Base-by-base conservation (phyloP, 1,139 yeast genomes). In the Citeromyces siamensis region DNA sequence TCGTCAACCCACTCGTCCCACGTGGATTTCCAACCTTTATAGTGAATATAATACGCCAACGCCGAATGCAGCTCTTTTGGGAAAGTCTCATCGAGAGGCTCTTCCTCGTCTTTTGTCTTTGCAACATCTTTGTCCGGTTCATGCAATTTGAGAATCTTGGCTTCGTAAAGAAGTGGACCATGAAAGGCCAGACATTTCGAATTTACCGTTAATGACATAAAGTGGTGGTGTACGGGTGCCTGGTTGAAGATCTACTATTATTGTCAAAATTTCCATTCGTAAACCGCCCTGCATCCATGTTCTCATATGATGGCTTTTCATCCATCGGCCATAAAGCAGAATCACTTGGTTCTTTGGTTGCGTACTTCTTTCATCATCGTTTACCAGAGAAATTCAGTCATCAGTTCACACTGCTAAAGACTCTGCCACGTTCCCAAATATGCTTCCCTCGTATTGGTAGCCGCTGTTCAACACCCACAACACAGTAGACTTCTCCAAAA, bases 1-100 rank as follows among this genome's bases (percentile, higher is more conserved):
- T 59, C 57, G 1, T 74, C 69, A 1, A 90, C 94, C 98, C 98
- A 90, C 55, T 90, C 98, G 53, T 90, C 97, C 96, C 96, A 88
- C 44, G 88, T 78, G 16, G 78, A 59, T 50, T 86, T 90, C 98
- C 98, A 90, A 2, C 98, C 97, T 49, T 79, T 83, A 58, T 90
- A 90, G 53, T 90, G 98, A 7, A 90, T 73, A 45, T 65, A 77
- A 55, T 74, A 88, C 16, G 31, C 23, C 23, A 26, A 19, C 45
- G 49, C n/a, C 5, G 31, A 16, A 12, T 12, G 5, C 10, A 23
- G 18, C n/a, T 26, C 38, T 13, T n/a, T 56, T 37, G 14, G 59
- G 53, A 37, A 56, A 50, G 36, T 52, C 19, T 29, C 34, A 10
- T 34, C 35, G 5, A 21, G 9, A 9, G 40, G 35, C 13, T 32